Base-by-base conservation (phyloP, 1,284 basidiomycete genomes). In the Schizopora paradoxa region DNA sequence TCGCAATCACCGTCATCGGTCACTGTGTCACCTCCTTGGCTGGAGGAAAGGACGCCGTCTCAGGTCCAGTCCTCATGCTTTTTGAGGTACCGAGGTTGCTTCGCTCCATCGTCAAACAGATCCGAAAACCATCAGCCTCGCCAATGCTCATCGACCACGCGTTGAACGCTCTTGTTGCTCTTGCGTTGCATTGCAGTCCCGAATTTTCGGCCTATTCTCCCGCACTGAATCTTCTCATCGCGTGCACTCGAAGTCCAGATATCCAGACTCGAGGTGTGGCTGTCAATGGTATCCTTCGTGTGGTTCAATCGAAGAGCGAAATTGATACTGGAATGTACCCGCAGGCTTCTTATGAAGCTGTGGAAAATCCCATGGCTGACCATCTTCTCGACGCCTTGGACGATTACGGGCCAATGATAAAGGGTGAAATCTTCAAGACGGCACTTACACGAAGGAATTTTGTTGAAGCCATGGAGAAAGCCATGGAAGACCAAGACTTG, bases 391-490 rank as follows among this genome's bases (percentile, higher is more conserved):
- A 75, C 14, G 54, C 71, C 43, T 54, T 79, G n/a, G n/a, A n/a
- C n/a, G n/a, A n/a, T n/a, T n/a, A n/a, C n/a, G n/a, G n/a, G n/a
- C n/a, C n/a, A n/a, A n/a, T n/a, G n/a, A n/a, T n/a, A n/a, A n/a
- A n/a, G n/a, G n/a, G n/a, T n/a, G n/a, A n/a, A n/a, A n/a, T n/a
- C n/a, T n/a, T n/a, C n/a, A n/a, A n/a, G n/a, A n/a, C n/a, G n/a
- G n/a, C n/a, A n/a, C n/a, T n/a, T n/a, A n/a, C n/a, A n/a, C n/a
- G n/a, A n/a, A n/a, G n/a, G n/a, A n/a, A n/a, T n/a, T n/a, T n/a
- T n/a, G n/a, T n/a, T n/a, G n/a, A 64, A 3, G 77, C 75, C 5
- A 76, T 83, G 70, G 65, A 76, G 60, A 41, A 61, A 11, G 66
- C 61, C 45, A 65, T 65, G 0, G 63, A 70, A 37, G 68, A 75